Evolutionary conservation across 2,329 filamentous ascomycete genomes (phyloP), one percentile per base, ranked within the genome.

Genomic region (Alternaria sp.): DNA sequence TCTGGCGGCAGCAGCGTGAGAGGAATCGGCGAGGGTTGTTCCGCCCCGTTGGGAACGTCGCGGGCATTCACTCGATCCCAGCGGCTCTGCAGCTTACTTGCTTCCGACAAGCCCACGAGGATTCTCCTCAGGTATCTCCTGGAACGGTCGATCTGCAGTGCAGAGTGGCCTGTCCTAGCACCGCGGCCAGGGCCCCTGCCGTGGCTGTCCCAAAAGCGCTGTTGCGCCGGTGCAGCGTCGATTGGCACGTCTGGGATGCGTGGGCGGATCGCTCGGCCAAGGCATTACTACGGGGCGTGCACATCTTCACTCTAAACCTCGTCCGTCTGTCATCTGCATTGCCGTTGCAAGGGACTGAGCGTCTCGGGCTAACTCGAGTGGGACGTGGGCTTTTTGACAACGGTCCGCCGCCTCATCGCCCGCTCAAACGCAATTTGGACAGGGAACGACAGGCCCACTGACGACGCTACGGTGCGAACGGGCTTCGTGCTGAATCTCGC

Each of bases 81-180:
- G 54, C 61, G 37, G 21, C 28, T 45, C 45, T 60, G 67, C 57
- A 68, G 69, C 63, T 64, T 76, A 66, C 70, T 70, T 69, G 70
- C 72, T 72, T 69, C 75, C 74, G 74, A 55, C 20, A 57, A 26
- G 60, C 41, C 68, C 67, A 66, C 55, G 61, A 58, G 65, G 65
- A 67, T 61, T 65, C 62, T 63, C 69, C 59, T 68, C 63, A 67
- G 64, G 65, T 58, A 58, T 71, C 69, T 73, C 69, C 70, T 72
- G 72, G 68, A 71, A 72, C 67, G 71, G 68, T 67, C 68, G 79
- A 81, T 81, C 79, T 81, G 78, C 79, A 64, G 76, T 77, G 78
- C 78, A 79, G 75, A 70, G 70, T 69, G 68, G 73, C 78, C 78
- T 79, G 78, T 80, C 79, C 78, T 78, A 65, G 78, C 71, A 66